A percentile compares a stretch with the other conserved stretches of the same genome.
phyloP scores from a whole-genome alignment of 2,329 filamentous ascomycete species.

The Epichloe glyceriae region DNA sequence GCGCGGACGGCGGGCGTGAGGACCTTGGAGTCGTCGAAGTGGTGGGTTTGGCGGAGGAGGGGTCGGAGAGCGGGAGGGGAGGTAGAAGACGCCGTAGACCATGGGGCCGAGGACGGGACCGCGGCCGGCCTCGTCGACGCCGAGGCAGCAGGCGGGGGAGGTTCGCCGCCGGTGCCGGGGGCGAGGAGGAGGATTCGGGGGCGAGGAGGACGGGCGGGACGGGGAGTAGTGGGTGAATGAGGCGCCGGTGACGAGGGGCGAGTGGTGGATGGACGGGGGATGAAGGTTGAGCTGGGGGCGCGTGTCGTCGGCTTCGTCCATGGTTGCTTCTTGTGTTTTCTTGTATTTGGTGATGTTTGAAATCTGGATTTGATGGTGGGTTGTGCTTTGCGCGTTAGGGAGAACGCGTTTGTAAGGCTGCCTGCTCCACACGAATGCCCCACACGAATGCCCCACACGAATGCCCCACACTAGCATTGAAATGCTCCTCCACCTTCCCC shows the following conservation, averaged over 20 bases:
- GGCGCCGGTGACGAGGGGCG: slow-evolving; percentile 45
- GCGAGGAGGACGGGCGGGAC: slow-evolving; percentile 47
- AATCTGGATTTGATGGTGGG: neutral
- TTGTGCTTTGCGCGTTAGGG: slow-evolving; percentile 1
- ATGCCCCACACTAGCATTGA: neutral
- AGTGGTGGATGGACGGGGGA: slow-evolving; percentile 53
- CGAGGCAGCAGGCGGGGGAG: slow-evolving; percentile 51
- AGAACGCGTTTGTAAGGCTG: slow-evolving; percentile 6
- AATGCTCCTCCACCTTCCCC: neutral
- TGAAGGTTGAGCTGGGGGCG: slow-evolving; percentile 27
- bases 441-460: neutral
- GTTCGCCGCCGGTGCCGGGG: slow-evolving; percentile 8
- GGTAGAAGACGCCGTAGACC: slow-evolving; percentile 61
- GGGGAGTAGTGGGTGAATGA: slow-evolving; percentile 62
- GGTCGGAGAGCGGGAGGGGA: slow-evolving; percentile 55
- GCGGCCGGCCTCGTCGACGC: slow-evolving; percentile 86
- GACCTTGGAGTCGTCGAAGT: slow-evolving; percentile 92
- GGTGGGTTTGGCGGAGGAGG: slow-evolving; percentile 65
- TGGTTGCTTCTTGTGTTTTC: slow-evolving; percentile 1
- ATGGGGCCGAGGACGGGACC: slow-evolving; percentile 82
- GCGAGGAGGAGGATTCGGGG: slow-evolving; percentile 16
- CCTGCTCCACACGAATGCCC: neutral
- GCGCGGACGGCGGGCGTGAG: slow-evolving; percentile 71
- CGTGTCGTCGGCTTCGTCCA: slow-evolving; percentile 4
- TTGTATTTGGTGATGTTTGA: neutral